These are phyloP conservation scores for Maudiozyma serrabonitensis DNA, from an alignment of 805 yeast species.

Conservation along the genomic window DNA sequence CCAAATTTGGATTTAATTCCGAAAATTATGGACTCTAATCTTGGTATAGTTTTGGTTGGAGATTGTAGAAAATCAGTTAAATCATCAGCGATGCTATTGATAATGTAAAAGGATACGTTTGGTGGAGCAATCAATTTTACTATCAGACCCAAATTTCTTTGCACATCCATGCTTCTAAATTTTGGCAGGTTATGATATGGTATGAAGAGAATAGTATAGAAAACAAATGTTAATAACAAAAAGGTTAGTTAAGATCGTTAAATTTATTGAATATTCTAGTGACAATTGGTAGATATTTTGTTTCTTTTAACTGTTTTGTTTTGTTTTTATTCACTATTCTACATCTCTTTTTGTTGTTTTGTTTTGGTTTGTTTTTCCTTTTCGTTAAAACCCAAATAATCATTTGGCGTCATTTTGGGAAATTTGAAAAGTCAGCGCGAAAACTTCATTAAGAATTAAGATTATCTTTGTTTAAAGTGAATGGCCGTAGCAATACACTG, in stretches of 20 bases:
- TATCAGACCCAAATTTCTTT: slow-evolving; percentile 11
- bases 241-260: too few relatives aligned
- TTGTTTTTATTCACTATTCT: background rate
- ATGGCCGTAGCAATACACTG: too few relatives aligned
- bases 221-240: too few relatives aligned
- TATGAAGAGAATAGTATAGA: too few relatives aligned
- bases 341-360: background rate
- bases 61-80: slow-evolving; percentile 11
- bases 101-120: slow-evolving; percentile 10
- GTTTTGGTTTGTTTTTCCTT: background rate
- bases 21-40: slow-evolving; percentile 15
- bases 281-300: background rate
- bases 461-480: background rate
- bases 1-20: slow-evolving; percentile 12
- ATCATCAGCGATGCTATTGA: slow-evolving; percentile 12
- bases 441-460: background rate
- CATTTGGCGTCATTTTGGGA: background rate
- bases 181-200: background rate
- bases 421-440: background rate
- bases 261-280: too few relatives aligned
- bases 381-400: background rate
- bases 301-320: background rate
- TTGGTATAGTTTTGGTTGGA: slow-evolving; percentile 10
- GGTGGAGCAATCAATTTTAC: slow-evolving; percentile 22
- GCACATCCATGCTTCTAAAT: slow-evolving; percentile 16